phyloP scores from a whole-genome alignment of 441 rosid species.

The Viola pubescens region DNA sequence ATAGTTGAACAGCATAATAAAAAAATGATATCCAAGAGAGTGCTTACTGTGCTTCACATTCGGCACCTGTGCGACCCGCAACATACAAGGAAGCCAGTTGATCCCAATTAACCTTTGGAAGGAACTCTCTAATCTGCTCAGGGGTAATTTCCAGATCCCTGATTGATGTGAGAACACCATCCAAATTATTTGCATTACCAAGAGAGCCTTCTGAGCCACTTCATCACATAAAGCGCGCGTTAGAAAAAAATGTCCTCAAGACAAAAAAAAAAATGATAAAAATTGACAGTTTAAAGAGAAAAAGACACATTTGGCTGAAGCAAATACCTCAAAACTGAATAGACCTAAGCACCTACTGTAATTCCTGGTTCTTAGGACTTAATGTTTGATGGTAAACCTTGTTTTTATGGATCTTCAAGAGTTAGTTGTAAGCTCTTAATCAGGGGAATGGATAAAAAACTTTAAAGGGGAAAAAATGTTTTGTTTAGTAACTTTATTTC shows the following conservation, averaged over 20 bases:
- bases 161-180: constrained; percentile 44
- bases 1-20: neutral
- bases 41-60: constrained; percentile 81
- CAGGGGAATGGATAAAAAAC: too few species aligned
- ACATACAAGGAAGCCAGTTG: constrained; percentile 56
- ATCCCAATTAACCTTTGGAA: constrained; percentile 84
- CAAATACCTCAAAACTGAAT: neutral
- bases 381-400: neutral
- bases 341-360: neutral
- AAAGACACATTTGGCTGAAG: neutral
- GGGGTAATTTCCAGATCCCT: constrained; percentile 70
- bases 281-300: neutral
- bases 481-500: too few species aligned
- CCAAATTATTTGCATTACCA: constrained; percentile 33
- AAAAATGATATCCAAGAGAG: constrained; percentile 8
- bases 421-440: too few species aligned
- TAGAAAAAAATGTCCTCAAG: neutral
- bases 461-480: too few species aligned
- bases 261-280: neutral
- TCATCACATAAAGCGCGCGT: constrained; percentile 15
- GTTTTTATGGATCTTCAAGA: neutral
- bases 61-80: constrained; percentile 62
- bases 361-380: neutral
- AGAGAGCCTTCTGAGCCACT: constrained; percentile 48
- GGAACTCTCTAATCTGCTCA: constrained; percentile 58